phyloP scores from a whole-genome alignment of 768 basidiomycete species.

The Lactarius pseudohatsudake region DNA sequence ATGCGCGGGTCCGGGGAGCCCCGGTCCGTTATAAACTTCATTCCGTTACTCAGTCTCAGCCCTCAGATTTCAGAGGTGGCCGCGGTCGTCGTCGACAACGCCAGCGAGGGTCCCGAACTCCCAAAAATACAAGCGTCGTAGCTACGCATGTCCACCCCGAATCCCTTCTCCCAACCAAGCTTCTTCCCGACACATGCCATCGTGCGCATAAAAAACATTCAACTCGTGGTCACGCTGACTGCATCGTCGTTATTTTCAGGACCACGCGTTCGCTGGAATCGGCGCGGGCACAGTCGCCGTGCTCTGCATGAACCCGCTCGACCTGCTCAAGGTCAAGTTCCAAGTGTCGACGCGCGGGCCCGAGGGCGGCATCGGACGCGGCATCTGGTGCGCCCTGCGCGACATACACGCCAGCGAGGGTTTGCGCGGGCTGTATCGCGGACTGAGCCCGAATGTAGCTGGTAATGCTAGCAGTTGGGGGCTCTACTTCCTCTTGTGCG shows the following conservation, averaged over 20 bases:
- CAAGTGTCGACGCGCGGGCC: constrained; percentile 78
- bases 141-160: constrained; percentile 18
- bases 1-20: too few relatives aligned
- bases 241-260: constrained; percentile 45
- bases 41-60: too few relatives aligned
- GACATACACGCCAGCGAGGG: constrained; percentile 76
- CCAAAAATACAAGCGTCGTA: not conserved
- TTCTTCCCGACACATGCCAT: constrained; percentile 14
- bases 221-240: not conserved
- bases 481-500: constrained; percentile 70
- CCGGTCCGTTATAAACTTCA: too few relatives aligned
- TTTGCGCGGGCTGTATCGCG: constrained; percentile 85
- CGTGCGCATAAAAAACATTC: not conserved
- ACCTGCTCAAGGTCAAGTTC: constrained; percentile 91
- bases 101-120: not conserved
- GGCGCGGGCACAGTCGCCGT: constrained; percentile 92
- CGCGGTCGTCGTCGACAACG: not conserved
- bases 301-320: constrained; percentile 95
- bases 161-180: constrained; percentile 27
- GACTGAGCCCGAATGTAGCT: constrained; percentile 85
- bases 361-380: constrained; percentile 59
- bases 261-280: constrained; percentile 50
- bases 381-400: constrained; percentile 73
- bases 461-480: constrained; percentile 86
- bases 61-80: too few relatives aligned